These are phyloP conservation scores for Boletus barrowsii DNA, from an alignment of 768 basidiomycete genomes.

Conservation along the genomic window DNA sequence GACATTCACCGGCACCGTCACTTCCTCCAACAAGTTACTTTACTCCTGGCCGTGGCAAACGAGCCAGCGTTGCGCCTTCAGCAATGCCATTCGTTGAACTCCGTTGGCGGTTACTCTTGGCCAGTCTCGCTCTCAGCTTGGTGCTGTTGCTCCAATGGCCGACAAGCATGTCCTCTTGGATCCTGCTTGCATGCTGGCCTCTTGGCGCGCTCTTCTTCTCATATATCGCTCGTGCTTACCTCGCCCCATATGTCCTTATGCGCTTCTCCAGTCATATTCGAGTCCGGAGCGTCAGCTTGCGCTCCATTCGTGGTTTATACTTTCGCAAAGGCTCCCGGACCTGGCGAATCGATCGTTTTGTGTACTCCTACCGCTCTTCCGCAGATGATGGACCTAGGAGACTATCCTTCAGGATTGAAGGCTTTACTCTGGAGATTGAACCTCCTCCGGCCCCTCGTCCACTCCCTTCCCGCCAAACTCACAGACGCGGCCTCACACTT, in stretches of 20 bases:
- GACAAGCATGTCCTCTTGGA: constrained; percentile 32
- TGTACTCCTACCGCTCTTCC: constrained; percentile 51
- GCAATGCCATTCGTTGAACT: constrained; percentile 7
- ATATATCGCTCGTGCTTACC: constrained; percentile 60
- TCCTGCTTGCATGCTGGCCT: constrained; percentile 46
- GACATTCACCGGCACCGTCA: not conserved
- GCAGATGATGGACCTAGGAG: constrained; percentile 47
- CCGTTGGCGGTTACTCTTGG: constrained; percentile 9
- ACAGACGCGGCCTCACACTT: constrained; percentile 43
- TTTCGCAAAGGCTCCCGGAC: constrained; percentile 53
- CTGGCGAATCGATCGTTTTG: constrained; percentile 67
- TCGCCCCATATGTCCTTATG: constrained; percentile 62
- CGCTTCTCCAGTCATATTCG: constrained; percentile 59
- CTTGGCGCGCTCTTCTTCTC: constrained; percentile 51
- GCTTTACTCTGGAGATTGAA: constrained; percentile 51
- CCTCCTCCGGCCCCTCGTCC: constrained; percentile 16
- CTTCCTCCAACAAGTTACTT: not conserved
- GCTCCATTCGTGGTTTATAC: constrained; percentile 76
- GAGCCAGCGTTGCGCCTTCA: constrained; percentile 1
- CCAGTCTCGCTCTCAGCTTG: constrained; percentile 9
- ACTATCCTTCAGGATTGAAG: constrained; percentile 62
- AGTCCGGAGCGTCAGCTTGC: constrained; percentile 69
- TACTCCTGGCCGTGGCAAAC: not conserved
- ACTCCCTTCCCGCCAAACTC: constrained; percentile 18
- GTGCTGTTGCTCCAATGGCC: constrained; percentile 22